phyloP scores from a whole-genome alignment of 305 asterid genomes.

The Solanum hybrid region DNA sequence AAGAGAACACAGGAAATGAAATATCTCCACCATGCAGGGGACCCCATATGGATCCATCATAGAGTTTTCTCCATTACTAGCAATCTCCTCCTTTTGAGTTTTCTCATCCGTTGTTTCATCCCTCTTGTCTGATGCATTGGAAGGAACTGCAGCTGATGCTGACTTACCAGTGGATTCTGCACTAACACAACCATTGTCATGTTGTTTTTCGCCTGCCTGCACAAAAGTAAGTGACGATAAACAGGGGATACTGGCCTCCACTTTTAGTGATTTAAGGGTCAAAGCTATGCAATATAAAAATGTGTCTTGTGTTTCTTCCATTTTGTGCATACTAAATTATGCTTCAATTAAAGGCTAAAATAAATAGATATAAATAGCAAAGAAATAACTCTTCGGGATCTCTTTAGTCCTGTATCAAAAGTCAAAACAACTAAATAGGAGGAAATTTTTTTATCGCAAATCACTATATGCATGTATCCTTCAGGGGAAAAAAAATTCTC shows the following conservation, averaged over 20 bases:
- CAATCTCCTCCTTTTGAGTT: conserved; percentile 23
- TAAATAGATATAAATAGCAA: background rate
- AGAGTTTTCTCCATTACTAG: conserved; percentile 26
- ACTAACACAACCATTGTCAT: conserved; percentile 25
- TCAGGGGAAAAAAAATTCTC: background rate
- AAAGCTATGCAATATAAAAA: background rate
- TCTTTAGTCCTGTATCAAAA: background rate
- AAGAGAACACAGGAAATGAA: conserved; percentile 88
- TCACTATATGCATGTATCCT: background rate
- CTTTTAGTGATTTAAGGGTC: background rate
- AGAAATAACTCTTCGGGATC: background rate
- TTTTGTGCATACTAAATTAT: background rate
- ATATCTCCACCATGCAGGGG: conserved; percentile 86
- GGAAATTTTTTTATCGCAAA: background rate
- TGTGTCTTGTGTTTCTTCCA: background rate
- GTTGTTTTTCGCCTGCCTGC: conserved; percentile 26
- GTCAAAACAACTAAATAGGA: background rate
- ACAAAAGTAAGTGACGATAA: background rate
- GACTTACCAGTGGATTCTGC: conserved; percentile 30
- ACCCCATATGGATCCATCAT: conserved; percentile 82
- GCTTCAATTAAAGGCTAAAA: background rate
- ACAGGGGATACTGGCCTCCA: background rate
- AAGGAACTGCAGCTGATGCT: conserved; percentile 5
- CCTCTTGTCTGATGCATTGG: conserved; percentile 11
- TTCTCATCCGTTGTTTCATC: conserved; percentile 16